Conservation (phyloP, 257 asterid species). For the Jacaranda mimosifolia region DNA sequence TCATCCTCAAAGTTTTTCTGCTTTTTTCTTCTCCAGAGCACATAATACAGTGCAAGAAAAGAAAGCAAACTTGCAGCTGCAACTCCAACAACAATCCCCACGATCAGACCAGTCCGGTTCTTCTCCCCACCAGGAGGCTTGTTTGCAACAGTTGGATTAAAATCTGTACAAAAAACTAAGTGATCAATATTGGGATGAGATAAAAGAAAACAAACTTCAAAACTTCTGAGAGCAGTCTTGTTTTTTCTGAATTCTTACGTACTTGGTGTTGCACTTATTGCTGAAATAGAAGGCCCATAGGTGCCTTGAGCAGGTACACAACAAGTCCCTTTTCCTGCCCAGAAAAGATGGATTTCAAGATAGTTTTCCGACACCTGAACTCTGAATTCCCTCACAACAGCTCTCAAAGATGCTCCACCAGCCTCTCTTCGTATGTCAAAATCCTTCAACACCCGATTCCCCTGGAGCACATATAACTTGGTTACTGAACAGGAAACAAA, state of each 20-base stretch:
- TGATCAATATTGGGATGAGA: background rate
- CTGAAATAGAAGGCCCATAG: slow-evolving; percentile 82
- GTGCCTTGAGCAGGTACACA: slow-evolving; percentile 67
- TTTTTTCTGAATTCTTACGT: slow-evolving; percentile 19
- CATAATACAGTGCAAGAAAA: slow-evolving; percentile 39
- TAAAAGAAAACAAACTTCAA: background rate
- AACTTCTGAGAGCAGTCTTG: background rate
- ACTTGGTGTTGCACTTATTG: slow-evolving; percentile 78
- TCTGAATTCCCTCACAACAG: slow-evolving; percentile 47
- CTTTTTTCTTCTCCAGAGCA: slow-evolving; percentile 55
- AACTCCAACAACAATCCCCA: slow-evolving; percentile 62
- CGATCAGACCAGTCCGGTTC: slow-evolving; percentile 63
- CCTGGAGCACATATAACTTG: slow-evolving; percentile 46
- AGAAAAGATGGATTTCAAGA: slow-evolving; percentile 78
- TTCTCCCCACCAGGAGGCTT: slow-evolving; percentile 54
- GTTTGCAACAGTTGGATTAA: slow-evolving; percentile 63
- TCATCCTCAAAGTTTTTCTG: slow-evolving; percentile 54
- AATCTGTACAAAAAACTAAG: slow-evolving; percentile 53
- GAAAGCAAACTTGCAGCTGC: slow-evolving; percentile 50
- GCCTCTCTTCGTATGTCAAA: slow-evolving; percentile 67
- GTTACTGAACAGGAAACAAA: background rate
- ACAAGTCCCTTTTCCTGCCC: slow-evolving; percentile 94
- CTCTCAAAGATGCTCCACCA: slow-evolving; percentile 47
- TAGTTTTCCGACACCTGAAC: slow-evolving; percentile 65
- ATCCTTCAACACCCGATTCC: slow-evolving; percentile 53